A percentile compares a stretch with the other conserved stretches of the same genome.
Evolutionary conservation across 129 eudicot species (phyloP).

Genomic region (Ambrosia artemisiifolia): DNA sequence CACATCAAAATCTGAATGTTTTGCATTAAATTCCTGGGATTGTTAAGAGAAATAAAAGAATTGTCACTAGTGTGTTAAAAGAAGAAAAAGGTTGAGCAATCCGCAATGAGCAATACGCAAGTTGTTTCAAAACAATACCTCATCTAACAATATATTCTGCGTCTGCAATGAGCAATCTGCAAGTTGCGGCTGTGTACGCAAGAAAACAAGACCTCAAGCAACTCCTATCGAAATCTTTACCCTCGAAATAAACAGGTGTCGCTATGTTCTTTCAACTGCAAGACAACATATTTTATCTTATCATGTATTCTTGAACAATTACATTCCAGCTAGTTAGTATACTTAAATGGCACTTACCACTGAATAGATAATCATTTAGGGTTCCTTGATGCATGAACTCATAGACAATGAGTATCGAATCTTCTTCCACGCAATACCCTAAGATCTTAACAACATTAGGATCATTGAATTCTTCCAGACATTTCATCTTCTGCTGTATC

Average conservation of each 20-base stretch:
- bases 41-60: no score
- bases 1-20: slow-evolving; percentile 23
- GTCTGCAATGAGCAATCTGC: slow-evolving; percentile 9
- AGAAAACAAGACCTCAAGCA: slow-evolving; percentile 29
- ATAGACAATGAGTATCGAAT: slow-evolving; percentile 14
- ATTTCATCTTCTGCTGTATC: slow-evolving; percentile 17
- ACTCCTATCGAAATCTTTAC: slow-evolving; percentile 24
- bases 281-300: no score
- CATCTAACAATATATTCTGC: slow-evolving; percentile 19
- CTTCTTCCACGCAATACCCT: slow-evolving; percentile 18
- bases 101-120: no score
- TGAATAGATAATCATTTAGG: slow-evolving; percentile 10
- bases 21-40: background rate
- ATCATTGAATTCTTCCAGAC: slow-evolving; percentile 14
- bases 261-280: slow-evolving; percentile 16
- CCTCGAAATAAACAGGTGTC: slow-evolving; percentile 3
- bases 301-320: no score
- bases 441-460: slow-evolving; percentile 25
- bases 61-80: no score
- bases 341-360: slow-evolving; percentile 14
- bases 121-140: slow-evolving; percentile 10
- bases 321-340: background rate
- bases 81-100: no score
- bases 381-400: slow-evolving; percentile 30
- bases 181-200: slow-evolving; percentile 22